Conservation (phyloP, 352 stramenopile species). For the Phytophthora kernoviae region DNA sequence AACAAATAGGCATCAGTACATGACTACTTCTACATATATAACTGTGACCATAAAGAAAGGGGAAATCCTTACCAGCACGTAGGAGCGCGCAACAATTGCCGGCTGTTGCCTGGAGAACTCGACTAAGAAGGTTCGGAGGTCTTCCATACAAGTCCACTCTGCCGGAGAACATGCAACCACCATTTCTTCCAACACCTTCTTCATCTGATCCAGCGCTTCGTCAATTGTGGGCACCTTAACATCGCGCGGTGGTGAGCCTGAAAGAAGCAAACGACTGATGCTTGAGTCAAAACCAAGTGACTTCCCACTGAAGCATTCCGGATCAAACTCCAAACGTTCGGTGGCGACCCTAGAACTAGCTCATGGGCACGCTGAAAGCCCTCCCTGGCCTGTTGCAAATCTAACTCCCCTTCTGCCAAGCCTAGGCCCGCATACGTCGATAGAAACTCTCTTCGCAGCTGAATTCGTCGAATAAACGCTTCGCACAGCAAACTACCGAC, state of each 20-base stretch:
- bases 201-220: conserved; percentile 50
- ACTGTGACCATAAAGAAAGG: not conserved
- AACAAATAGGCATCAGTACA: conserved; percentile 10
- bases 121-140: conserved; percentile 76
- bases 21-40: not conserved
- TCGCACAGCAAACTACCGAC: conserved; percentile 64
- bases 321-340: conserved; percentile 70
- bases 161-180: conserved; percentile 58
- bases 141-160: conserved; percentile 80
- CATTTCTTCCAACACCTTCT: conserved; percentile 62
- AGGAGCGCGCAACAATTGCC: conserved; percentile 79
- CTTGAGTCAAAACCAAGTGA: conserved; percentile 75
- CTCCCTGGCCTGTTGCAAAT: conserved; percentile 44
- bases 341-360: conserved; percentile 49
- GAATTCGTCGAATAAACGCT: conserved; percentile 63
- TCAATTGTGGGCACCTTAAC: conserved; percentile 68
- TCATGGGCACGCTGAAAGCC: conserved; percentile 51
- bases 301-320: conserved; percentile 72
- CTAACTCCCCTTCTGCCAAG: conserved; percentile 45
- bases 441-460: conserved; percentile 54
- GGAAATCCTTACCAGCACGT: conserved; percentile 65
- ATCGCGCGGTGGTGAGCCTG: conserved; percentile 72
- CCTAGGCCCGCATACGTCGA: conserved; percentile 50
- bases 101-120: conserved; percentile 75
- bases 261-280: conserved; percentile 74